A percentile compares a stretch with the other conserved stretches of the same genome.
phyloP scores from a whole-genome alignment of 2,329 filamentous ascomycete species.

The Corniculantispora saksenae region DNA sequence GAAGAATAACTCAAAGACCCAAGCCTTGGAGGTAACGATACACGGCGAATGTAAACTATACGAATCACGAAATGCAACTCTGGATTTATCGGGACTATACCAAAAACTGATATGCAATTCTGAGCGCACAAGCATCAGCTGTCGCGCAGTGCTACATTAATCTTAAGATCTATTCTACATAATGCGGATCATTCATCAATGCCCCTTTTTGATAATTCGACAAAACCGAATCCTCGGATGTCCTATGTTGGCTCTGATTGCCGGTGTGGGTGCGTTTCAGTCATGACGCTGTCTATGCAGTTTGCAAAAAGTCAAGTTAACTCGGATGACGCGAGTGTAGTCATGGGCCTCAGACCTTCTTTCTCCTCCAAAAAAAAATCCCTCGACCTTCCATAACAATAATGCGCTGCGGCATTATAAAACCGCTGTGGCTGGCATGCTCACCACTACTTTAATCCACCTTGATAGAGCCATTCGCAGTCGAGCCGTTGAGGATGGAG shows the following conservation, averaged over 20 bases:
- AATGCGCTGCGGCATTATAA: not conserved
- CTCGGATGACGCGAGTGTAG: not conserved
- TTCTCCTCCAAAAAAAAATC: not conserved
- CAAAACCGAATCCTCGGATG: not conserved
- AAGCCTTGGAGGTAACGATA: not conserved
- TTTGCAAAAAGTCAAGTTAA: not conserved
- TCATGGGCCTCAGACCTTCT: not conserved
- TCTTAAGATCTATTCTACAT: not conserved
- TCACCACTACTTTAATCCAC: not conserved
- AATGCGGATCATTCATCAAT: not conserved
- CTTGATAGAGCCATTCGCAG: not conserved
- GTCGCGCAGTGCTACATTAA: not conserved
- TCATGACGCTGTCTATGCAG: not conserved
- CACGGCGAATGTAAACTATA: not conserved
- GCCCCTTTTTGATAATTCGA: not conserved
- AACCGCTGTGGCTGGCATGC: not conserved
- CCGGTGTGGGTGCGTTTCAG: not conserved
- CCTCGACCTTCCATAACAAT: not conserved
- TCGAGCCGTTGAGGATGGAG: not conserved
- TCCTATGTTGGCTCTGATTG: not conserved
- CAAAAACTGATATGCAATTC: not conserved
- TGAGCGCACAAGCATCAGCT: not conserved
- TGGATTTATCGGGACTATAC: not conserved
- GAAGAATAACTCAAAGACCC: constrained; percentile 42
- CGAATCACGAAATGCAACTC: not conserved